Conservation (phyloP, 768 basidiomycete species). For the Rhizopogon vesiculosus region DNA sequence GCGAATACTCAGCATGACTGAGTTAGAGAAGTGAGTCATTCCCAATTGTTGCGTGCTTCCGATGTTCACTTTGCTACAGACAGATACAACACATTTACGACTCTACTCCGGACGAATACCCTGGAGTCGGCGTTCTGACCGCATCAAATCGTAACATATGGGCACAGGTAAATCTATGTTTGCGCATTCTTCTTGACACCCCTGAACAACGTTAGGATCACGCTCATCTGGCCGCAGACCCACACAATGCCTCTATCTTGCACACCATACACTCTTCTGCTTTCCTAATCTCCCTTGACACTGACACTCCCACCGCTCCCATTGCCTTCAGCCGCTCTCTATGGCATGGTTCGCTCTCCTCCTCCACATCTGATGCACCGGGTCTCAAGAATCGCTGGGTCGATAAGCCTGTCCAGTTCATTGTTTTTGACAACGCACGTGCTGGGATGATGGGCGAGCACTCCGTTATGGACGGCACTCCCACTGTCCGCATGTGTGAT, state of each 20-base stretch:
- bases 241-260: conserved; percentile 61
- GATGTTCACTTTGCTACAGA: conserved; percentile 33
- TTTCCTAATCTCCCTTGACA: conserved; percentile 78
- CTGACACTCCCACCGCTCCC: conserved; percentile 39
- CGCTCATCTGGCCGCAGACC: conserved; percentile 49
- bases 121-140: conserved; percentile 74
- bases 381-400: conserved; percentile 80
- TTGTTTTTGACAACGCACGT: conserved; percentile 76
- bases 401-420: conserved; percentile 86
- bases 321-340: conserved; percentile 63
- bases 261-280: conserved; percentile 80
- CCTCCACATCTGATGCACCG: conserved; percentile 12
- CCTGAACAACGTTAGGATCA: conserved; percentile 47
- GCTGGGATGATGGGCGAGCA: conserved; percentile 94
- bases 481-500: conserved; percentile 69
- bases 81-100: conserved; percentile 72
- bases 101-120: conserved; percentile 55
- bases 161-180: conserved; percentile 59
- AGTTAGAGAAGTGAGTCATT: conserved; percentile 54
- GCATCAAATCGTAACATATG: conserved; percentile 82
- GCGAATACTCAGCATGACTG: conserved; percentile 54
- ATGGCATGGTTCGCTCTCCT: conserved; percentile 50
- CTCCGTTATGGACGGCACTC: conserved; percentile 88
- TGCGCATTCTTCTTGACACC: not conserved
- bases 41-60: not conserved